phyloP scores from a whole-genome alignment of 257 asterid genomes.

The Fraxinus pennsylvanica region DNA sequence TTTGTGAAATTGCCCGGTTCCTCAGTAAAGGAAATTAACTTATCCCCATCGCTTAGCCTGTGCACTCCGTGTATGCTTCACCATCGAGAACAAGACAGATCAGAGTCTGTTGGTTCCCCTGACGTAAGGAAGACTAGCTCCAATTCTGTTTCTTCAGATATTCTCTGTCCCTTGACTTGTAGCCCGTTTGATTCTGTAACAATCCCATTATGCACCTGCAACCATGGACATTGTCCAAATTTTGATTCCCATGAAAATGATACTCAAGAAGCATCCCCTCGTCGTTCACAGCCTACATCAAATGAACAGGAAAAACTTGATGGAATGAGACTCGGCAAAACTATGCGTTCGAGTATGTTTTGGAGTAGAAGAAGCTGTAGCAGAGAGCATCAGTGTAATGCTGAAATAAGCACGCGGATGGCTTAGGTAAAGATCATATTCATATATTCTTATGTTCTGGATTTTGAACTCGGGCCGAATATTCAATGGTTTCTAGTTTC shows the following conservation, averaged over 20 bases:
- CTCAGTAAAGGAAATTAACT: conserved; percentile 65
- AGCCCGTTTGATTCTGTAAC: conserved; percentile 89
- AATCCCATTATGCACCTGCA: conserved; percentile 85
- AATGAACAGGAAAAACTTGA: conserved; percentile 56
- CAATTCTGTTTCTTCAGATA: conserved; percentile 71
- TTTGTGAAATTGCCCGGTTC: conserved; percentile 66
- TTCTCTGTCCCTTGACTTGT: conserved; percentile 81
- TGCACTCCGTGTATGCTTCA: conserved; percentile 95
- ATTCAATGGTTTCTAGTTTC: no score
- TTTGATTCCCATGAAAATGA: conserved; percentile 59
- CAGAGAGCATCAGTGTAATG: conserved; percentile 90
- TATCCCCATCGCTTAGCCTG: conserved; percentile 63
- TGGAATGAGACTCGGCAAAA: conserved; percentile 65
- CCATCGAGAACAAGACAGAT: conserved; percentile 61
- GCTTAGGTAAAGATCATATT: not conserved
- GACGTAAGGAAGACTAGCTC: conserved; percentile 67
- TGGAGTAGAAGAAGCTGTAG: conserved; percentile 97
- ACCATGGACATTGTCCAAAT: conserved; percentile 59
- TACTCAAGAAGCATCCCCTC: conserved; percentile 44
- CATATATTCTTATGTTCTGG: no score
- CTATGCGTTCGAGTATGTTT: conserved; percentile 81
- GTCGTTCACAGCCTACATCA: conserved; percentile 34
- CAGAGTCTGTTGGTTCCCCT: conserved; percentile 56
- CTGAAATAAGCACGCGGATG: conserved; percentile 70
- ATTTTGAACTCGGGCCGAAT: no score